These are phyloP conservation scores for Orbilia ellipsospora DNA, from an alignment of 2,329 filamentous ascomycete genomes.

Conservation along the genomic window DNA sequence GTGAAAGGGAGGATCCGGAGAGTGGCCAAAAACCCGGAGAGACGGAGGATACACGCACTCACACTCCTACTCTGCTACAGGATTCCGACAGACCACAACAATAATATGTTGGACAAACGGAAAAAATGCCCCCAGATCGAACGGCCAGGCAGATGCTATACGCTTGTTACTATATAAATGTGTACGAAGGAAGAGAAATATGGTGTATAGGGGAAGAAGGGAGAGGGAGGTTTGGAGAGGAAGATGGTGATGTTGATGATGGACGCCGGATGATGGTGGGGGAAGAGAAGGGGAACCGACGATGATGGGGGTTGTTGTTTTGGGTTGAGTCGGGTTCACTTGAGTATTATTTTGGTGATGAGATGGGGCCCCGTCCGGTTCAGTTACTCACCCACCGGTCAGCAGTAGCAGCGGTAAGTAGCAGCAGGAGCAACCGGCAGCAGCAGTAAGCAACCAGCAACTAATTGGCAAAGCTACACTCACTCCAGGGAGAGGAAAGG, in stretches of 20 bases:
- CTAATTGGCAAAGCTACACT: too few relatives aligned
- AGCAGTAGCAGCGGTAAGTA: too few relatives aligned
- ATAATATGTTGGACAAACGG: slow-evolving; percentile 50
- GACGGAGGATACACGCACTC: slow-evolving; percentile 30
- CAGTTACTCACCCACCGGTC: neutral
- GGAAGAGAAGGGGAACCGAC: neutral
- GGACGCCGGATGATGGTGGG: slow-evolving; percentile 12
- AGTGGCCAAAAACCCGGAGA: slow-evolving; percentile 51
- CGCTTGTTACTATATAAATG: neutral
- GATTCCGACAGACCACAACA: slow-evolving; percentile 18
- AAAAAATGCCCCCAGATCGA: slow-evolving; percentile 17
- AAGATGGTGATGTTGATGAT: slow-evolving; percentile 16
- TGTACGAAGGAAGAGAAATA: neutral
- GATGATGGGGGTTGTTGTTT: slow-evolving; percentile 2
- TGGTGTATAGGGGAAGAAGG: neutral
- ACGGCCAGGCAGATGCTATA: neutral
- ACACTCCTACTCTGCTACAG: slow-evolving; percentile 16
- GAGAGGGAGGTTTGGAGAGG: slow-evolving; percentile 3
- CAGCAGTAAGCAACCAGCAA: too few relatives aligned
- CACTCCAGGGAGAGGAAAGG: too few relatives aligned
- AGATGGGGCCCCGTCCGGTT: slow-evolving; percentile 1
- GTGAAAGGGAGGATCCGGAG: slow-evolving; percentile 39
- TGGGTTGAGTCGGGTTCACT: slow-evolving; percentile 2
- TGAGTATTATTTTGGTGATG: slow-evolving; percentile 18
- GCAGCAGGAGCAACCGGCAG: too few relatives aligned